These are phyloP conservation scores for Musa acuminata DNA, from an alignment of 176 grass and related monocot species.

Conservation along the genomic window DNA sequence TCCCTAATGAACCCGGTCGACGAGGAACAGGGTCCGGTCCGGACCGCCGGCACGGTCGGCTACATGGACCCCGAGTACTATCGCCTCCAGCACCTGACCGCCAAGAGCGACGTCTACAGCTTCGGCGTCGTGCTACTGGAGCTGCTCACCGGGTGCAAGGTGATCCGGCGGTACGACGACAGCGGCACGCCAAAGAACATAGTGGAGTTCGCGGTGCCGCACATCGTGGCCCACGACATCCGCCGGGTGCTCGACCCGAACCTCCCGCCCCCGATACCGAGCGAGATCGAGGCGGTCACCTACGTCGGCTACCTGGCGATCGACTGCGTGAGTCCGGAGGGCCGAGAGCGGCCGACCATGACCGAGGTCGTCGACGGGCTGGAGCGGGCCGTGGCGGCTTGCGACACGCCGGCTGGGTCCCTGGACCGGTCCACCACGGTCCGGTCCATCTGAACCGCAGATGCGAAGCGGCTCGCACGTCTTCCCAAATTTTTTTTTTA, in stretches of 20 bases:
- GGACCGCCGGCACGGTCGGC: constrained; percentile 72
- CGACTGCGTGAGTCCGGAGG: constrained; percentile 60
- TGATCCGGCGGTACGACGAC: constrained; percentile 65
- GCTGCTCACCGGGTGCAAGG: constrained; percentile 61
- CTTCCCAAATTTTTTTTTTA: too few relatives aligned
- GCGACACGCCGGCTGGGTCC: constrained; percentile 10
- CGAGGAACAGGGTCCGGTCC: constrained; percentile 18
- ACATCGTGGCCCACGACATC: constrained; percentile 61
- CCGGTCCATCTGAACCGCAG: background rate
- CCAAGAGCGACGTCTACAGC: constrained; percentile 94
- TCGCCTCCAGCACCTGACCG: constrained; percentile 72
- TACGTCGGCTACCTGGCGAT: constrained; percentile 77
- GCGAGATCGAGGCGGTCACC: constrained; percentile 55
- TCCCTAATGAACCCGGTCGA: constrained; percentile 39
- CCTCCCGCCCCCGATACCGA: constrained; percentile 35
- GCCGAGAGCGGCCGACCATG: constrained; percentile 69
- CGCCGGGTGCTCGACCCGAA: constrained; percentile 49
- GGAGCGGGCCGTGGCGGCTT: constrained; percentile 52
- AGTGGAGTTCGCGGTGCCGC: constrained; percentile 69
- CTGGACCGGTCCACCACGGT: constrained; percentile 25
- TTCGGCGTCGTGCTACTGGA: constrained; percentile 81
- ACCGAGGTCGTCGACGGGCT: constrained; percentile 70
- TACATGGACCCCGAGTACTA: constrained; percentile 99
- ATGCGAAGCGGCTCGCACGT: background rate
- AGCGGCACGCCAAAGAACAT: constrained; percentile 83